Conservation (phyloP, 129 eudicot genomes). For the Tagetes erecta region DNA sequence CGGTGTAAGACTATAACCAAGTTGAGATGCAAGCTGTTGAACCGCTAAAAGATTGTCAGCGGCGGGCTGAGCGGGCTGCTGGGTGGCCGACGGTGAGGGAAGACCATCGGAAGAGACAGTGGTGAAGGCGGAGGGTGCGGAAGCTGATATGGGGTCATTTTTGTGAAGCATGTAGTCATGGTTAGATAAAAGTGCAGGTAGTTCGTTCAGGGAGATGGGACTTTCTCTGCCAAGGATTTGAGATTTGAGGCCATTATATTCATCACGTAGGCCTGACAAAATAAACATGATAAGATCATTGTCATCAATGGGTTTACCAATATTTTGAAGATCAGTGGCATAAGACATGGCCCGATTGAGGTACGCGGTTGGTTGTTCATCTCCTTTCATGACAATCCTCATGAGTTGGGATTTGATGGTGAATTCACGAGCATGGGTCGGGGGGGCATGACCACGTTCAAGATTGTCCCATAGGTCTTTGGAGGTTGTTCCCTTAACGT, state of each 20-base stretch:
- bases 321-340: no score
- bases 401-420: neutral
- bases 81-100: neutral
- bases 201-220: neutral
- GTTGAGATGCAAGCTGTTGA: neutral
- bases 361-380: neutral
- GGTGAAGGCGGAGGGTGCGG: neutral
- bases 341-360: neutral
- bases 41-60: neutral
- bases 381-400: neutral
- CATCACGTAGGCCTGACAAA: neutral
- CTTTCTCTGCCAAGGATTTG: neutral
- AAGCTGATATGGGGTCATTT: neutral
- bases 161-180: no score
- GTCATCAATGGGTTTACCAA: neutral
- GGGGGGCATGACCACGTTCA: neutral
- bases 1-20: neutral
- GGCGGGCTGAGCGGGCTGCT: neutral
- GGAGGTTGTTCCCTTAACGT: neutral
- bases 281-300: neutral
- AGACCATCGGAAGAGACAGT: neutral
- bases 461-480: neutral
- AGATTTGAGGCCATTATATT: neutral
- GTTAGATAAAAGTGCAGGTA: neutral
- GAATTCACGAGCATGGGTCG: neutral